A percentile compares a stretch with the other conserved stretches of the same genome.
Evolutionary conservation across 805 yeast genomes (phyloP).

Genomic region (Starmerella potacharoeniae): DNA sequence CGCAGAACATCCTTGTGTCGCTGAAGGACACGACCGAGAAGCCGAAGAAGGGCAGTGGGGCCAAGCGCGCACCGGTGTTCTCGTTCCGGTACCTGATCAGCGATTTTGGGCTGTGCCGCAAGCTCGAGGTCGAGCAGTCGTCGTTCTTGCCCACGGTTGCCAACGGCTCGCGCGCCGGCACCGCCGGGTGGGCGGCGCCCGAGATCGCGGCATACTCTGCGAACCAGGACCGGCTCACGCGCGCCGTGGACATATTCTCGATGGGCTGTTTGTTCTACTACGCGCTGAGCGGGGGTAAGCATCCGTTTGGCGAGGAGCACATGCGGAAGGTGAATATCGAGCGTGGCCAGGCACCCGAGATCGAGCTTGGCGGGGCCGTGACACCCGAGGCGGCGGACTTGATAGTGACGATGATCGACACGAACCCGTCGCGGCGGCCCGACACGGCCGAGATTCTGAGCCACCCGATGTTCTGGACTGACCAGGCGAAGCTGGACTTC

Average conservation of each 20-base stretch:
- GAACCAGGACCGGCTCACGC: slow-evolving; percentile 43
- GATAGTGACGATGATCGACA: slow-evolving; percentile 57
- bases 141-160: slow-evolving; percentile 70
- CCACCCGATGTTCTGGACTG: slow-evolving; percentile 86
- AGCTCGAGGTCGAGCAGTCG: slow-evolving; percentile 81
- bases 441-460: slow-evolving; percentile 52
- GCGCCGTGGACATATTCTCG: slow-evolving; percentile 88
- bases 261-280: slow-evolving; percentile 90
- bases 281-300: slow-evolving; percentile 68
- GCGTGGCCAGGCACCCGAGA: slow-evolving; percentile 46
- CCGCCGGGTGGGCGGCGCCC: slow-evolving; percentile 98
- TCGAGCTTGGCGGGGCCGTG: slow-evolving; percentile 34
- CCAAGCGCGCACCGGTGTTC: slow-evolving; percentile 1
- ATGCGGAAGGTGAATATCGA: slow-evolving; percentile 81
- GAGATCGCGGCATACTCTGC: slow-evolving; percentile 34
- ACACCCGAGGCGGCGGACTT: slow-evolving; percentile 57
- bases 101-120: slow-evolving; percentile 92
- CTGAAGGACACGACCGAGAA: slow-evolving; percentile 33
- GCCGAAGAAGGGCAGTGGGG: slow-evolving; percentile 1
- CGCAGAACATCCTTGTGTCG: slow-evolving; percentile 83
- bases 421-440: slow-evolving; percentile 61
- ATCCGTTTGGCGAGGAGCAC: slow-evolving; percentile 92
- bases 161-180: slow-evolving; percentile 66
- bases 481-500: slow-evolving; percentile 65
- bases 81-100: slow-evolving; percentile 59